Conservation (phyloP, 441 rosid species). For the Gossypium schwendimanii region DNA sequence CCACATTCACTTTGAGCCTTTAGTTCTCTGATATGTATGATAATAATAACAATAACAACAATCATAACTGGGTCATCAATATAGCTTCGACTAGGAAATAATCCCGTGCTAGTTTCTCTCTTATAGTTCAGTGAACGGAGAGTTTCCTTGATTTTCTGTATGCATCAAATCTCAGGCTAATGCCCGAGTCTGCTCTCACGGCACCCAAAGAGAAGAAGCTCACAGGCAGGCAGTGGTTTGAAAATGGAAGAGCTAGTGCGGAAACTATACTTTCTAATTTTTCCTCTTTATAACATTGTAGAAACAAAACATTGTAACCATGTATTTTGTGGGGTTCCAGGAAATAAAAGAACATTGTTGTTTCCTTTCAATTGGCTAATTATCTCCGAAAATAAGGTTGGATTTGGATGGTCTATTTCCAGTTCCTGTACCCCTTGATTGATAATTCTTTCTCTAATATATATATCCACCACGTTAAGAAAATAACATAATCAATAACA, state of each 20-base stretch:
- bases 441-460: background rate
- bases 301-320: slow-evolving; percentile 1
- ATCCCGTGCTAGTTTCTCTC: background rate
- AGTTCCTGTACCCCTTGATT: background rate
- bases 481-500: background rate
- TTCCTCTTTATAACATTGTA: background rate
- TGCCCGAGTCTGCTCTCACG: slow-evolving; percentile 84
- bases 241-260: slow-evolving; percentile 62
- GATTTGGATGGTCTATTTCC: background rate
- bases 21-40: background rate
- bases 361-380: background rate
- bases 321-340: background rate
- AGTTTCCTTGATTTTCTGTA: background rate
- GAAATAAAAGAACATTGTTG: background rate
- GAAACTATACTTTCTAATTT: slow-evolving; percentile 19
- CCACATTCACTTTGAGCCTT: background rate
- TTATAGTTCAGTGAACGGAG: background rate
- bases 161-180: slow-evolving; percentile 44
- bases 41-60: too few species aligned
- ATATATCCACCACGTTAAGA: background rate
- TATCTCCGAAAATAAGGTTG: background rate
- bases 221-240: slow-evolving; percentile 89
- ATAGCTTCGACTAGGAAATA: background rate
- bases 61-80: too few species aligned
- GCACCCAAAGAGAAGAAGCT: slow-evolving; percentile 79